A percentile compares a stretch with the other conserved stretches of the same genome.
phyloP scores from a whole-genome alignment of 1,139 yeast genomes.

The Candida sp. region DNA sequence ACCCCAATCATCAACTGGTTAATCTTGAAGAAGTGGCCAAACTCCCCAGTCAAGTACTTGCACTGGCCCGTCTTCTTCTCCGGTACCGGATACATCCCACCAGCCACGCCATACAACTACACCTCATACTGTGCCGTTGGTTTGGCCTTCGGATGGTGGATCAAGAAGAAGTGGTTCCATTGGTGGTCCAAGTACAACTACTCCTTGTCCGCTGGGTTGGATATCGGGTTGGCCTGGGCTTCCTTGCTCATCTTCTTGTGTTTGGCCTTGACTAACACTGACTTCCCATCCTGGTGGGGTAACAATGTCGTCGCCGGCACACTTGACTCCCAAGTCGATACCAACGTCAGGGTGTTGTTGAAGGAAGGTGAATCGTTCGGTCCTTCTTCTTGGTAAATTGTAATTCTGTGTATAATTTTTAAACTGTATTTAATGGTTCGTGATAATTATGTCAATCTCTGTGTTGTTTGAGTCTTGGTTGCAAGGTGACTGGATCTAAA shows the following conservation, averaged over 20 bases:
- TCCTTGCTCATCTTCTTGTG: conserved; percentile 43
- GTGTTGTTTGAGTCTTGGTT: no score
- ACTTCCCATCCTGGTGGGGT: conserved; percentile 46
- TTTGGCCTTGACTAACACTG: conserved; percentile 30
- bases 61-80: conserved; percentile 54
- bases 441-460: no score
- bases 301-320: conserved; percentile 17
- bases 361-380: conserved; percentile 23
- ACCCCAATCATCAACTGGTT: conserved; percentile 9
- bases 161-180: conserved; percentile 43
- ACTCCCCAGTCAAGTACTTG: conserved; percentile 45
- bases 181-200: conserved; percentile 52
- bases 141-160: conserved; percentile 29
- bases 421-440: background rate
- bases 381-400: conserved; percentile 20
- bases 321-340: conserved; percentile 11
- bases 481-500: no score
- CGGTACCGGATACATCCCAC: conserved; percentile 52
- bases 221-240: conserved; percentile 47
- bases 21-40: conserved; percentile 3
- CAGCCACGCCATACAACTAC: conserved; percentile 50
- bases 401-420: background rate
- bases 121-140: conserved; percentile 43
- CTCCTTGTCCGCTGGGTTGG: conserved; percentile 47
- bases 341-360: conserved; percentile 18